Evolutionary conservation across 768 basidiomycete species (phyloP), one percentile per base, ranked within the genome.

Genomic region (Rossbeevera mucosa): DNA sequence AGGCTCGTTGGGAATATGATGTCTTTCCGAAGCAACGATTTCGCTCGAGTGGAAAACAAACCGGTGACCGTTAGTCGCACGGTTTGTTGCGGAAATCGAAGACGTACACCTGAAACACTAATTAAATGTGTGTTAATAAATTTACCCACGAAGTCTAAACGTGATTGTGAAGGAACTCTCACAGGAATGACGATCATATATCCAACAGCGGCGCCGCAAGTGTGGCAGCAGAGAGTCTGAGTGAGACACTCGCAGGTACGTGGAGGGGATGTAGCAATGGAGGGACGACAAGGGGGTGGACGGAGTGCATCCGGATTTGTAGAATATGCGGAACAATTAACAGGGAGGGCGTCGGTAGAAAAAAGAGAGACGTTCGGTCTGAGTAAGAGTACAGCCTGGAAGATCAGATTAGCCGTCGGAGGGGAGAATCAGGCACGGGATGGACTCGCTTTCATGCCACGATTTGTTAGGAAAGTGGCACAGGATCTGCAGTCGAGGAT

Each of bases 181-280:
- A 75, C 75, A 30, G 88, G 87, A 56, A 80, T 75, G 28, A 89
- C 85, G 53, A 89, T 88, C 82, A 86, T 85, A 65, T 89, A 92
- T 26, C 91, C 91, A 47, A 91, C 78, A 28, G 79, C 70, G 30
- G 70, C 68, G 8, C 91, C 91, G 68, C 91, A 93, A 8, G 81
- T 82, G 62, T 88, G 86, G 64, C 91, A 92, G 61, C 80, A 86
- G 20, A 93, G 74, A 0, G 83, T 84, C 66, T 90, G 87, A 2
- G 91, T 93, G 41, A 93, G 74, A 64, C 90, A 94, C 63, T 89
- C 88, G 68, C 91, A 93, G 8, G 89, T 90, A 38, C 88, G 80
- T 44, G 65, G 56, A 26, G 57, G 57, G 5, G 71, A 64, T 14
- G 69, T 56, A 21, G 57, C 57, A 18, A 68, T 61, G 45, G 70